Base-by-base conservation (phyloP, 108 stramenopile genomes). In the Skeletonema menzelii region DNA sequence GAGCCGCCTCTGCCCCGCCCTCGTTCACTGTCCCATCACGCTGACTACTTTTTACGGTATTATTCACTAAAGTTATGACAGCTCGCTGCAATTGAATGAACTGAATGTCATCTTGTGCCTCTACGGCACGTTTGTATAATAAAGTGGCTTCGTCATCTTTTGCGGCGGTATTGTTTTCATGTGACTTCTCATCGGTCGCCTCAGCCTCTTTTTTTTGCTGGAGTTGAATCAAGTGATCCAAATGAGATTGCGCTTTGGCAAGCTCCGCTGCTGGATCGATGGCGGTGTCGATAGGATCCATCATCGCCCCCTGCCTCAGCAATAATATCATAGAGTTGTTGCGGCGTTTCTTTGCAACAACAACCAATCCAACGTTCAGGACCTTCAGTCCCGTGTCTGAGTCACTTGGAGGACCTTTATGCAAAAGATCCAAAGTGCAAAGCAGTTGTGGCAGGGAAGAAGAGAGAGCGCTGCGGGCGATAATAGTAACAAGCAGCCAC, bases 41-140 rank as follows among this genome's bases (percentile, higher is more conserved):
- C 8, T 40, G 37, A 22, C 22, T 22, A 17, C 38, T 35, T 30
- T 24, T 27, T 4, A 70, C 38, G 2, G 15, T 63, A 4, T 14
- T 20, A 12, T 24, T 27, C 14, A 70, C 38, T 17, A 70, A 20
- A 47, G 35, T 6, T 31, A 55, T 34, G 27, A 71, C 59, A 15
- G 38, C 35, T 38, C 70, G 59, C 57, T 71, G 47, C 31, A 71
- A 27, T 42, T 30, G n/a, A 5, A 71, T 57, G 28, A 60, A 44
- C 8, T 71, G 42, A 30, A 71, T 53, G 34, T 53, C 27, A 53
- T 49, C 70, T 55, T 61, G 30, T 7, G 59, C 32, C 40, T 71
- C 42, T 28, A 7, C 38, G 20, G 70, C 70, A 49, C 70, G 70
- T 6, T 20, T 46, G 46, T 59, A 71, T 22, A 71, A 44, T 68